Evolutionary conservation across 306 rosid genomes (phyloP).

Genomic region (Quercus berberidifolia): DNA sequence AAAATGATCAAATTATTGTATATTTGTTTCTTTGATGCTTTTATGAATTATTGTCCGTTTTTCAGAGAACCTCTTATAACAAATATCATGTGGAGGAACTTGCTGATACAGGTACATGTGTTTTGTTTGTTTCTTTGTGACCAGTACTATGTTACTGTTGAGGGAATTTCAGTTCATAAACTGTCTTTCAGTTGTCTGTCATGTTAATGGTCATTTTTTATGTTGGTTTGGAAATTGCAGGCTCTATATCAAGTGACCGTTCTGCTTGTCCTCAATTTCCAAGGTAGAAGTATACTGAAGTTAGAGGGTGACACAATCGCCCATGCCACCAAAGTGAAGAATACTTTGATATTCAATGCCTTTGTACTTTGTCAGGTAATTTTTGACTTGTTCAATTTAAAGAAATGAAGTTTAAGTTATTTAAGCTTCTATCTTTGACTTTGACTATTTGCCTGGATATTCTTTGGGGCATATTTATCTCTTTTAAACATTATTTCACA

Average conservation of each 20-base stretch:
- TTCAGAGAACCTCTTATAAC: conserved; percentile 88
- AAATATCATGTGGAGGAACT: conserved; percentile 94
- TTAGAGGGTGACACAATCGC: conserved; percentile 19
- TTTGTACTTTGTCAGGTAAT: conserved; percentile 95
- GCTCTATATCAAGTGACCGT: conserved; percentile 80
- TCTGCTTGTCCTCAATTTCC: conserved; percentile 69
- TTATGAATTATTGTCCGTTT: conserved; percentile 16
- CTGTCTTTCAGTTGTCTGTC: not conserved
- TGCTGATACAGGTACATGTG: conserved; percentile 69
- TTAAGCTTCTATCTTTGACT: not conserved
- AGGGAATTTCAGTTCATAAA: not conserved
- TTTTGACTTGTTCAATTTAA: not conserved
- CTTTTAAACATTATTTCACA: not conserved
- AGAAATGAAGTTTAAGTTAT: not conserved
- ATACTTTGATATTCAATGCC: conserved; percentile 85
- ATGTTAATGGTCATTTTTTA: not conserved
- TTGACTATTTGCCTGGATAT: not conserved
- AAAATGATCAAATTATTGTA: not conserved
- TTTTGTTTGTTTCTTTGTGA: conserved; percentile 11
- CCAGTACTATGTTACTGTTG: not conserved
- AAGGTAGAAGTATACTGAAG: conserved; percentile 51
- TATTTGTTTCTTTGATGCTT: conserved; percentile 12
- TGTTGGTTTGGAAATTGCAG: conserved; percentile 35
- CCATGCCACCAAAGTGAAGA: conserved; percentile 60
- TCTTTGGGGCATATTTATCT: not conserved